These are phyloP conservation scores for Bryoglossum gracile DNA, from an alignment of 495 filamentous ascomycete genomes.

Conservation along the genomic window DNA sequence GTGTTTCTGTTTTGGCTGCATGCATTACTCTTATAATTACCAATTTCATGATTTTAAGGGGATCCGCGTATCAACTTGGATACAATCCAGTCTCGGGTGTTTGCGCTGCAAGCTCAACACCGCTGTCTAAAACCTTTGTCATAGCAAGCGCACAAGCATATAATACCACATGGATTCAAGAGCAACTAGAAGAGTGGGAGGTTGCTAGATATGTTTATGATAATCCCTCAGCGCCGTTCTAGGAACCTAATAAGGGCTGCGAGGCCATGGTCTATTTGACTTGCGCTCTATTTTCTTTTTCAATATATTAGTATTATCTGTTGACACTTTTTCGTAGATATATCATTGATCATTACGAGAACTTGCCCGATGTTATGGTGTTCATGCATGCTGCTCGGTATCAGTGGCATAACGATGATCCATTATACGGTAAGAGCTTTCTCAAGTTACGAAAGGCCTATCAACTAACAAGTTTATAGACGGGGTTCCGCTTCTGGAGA, in stretches of 20 bases:
- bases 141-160: no score
- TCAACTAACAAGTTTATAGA: conserved; percentile 42
- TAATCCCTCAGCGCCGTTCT: conserved; percentile 30
- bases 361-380: conserved; percentile 48
- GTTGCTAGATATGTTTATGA: conserved; percentile 47
- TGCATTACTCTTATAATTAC: no score
- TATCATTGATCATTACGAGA: conserved; percentile 56
- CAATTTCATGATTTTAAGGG: no score
- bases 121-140: no score
- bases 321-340: conserved; percentile 37
- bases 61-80: no score
- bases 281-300: conserved; percentile 23
- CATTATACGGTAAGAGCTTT: conserved; percentile 41
- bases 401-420: conserved; percentile 60
- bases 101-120: no score
- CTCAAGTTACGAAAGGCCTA: conserved; percentile 30
- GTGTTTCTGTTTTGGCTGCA: no score
- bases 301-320: not conserved
- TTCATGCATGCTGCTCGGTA: conserved; percentile 56
- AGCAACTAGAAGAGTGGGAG: conserved; percentile 43
- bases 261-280: conserved; percentile 59
- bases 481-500: conserved; percentile 38
- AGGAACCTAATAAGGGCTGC: conserved; percentile 50
- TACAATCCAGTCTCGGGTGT: no score
- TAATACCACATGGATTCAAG: conserved; percentile 31